These are phyloP conservation scores for Amoebophrya sp. DNA, from an alignment of 169 alveolate genomes.

Conservation along the genomic window DNA sequence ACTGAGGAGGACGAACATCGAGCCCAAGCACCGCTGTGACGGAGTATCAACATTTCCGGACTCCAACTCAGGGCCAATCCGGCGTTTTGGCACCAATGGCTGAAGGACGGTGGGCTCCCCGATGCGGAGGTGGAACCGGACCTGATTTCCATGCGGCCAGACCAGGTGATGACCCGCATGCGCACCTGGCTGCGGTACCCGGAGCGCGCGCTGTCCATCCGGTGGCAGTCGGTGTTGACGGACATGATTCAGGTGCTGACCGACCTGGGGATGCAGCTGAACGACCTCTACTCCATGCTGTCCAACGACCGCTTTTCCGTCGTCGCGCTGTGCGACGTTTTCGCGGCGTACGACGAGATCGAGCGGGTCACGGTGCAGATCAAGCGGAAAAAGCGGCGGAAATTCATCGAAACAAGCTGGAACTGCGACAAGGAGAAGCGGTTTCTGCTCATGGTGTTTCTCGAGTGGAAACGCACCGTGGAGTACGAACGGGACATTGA, in stretches of 20 bases:
- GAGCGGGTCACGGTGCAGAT: background rate
- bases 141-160: background rate
- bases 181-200: background rate
- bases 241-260: background rate
- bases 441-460: no score
- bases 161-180: background rate
- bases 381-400: background rate
- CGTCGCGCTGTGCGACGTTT: background rate
- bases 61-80: slow-evolving; percentile 12
- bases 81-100: background rate
- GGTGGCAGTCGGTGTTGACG: background rate
- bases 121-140: background rate
- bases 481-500: background rate
- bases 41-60: no score
- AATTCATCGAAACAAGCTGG: no score
- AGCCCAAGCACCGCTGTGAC: no score
- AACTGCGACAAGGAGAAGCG: no score
- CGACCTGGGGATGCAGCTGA: slow-evolving; percentile 4
- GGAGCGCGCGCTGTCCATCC: background rate
- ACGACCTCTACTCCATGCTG: background rate
- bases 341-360: background rate
- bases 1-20: no score
- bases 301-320: background rate
- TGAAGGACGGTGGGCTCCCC: background rate
- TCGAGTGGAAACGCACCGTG: background rate